These are phyloP conservation scores for Trebouxia sp. DNA, from an alignment of 139 green algal genomes.

Conservation along the genomic window DNA sequence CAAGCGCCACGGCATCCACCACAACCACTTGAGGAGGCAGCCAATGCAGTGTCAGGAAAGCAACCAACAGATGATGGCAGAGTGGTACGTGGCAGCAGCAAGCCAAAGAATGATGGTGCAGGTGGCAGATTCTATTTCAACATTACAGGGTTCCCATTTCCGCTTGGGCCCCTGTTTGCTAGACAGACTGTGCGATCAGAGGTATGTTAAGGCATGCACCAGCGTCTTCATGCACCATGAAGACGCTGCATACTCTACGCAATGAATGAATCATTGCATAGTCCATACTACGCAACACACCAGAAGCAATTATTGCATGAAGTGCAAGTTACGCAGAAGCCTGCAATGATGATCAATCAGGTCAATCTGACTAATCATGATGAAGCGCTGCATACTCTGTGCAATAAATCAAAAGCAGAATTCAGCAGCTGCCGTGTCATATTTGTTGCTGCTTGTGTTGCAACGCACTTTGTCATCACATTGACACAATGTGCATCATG, in stretches of 20 bases:
- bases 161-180: slow-evolving; percentile 74
- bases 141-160: slow-evolving; percentile 90
- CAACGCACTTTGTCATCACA: no score
- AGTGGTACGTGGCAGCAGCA: slow-evolving; percentile 4
- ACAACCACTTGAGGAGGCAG: not conserved
- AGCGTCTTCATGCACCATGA: not conserved
- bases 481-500: no score
- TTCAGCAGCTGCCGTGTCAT: no score
- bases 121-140: slow-evolving; percentile 55
- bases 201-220: slow-evolving; percentile 40
- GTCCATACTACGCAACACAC: not conserved
- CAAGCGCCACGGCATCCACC: slow-evolving; percentile 12
- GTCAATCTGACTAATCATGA: no score
- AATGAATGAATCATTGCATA: not conserved
- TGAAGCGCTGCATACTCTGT: no score
- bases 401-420: no score
- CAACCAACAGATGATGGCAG: slow-evolving; percentile 4
- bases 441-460: no score
- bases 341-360: no score
- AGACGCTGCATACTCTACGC: no score
- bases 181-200: slow-evolving; percentile 70
- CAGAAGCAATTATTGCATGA: not conserved
- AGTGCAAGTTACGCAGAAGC: no score
- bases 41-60: not conserved
- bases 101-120: not conserved